A percentile compares a stretch with the other conserved stretches of the same genome.
phyloP scores from a whole-genome alignment of 2,329 filamentous ascomycete genomes.

The Pseudopyrenochaeta lycopersici region DNA sequence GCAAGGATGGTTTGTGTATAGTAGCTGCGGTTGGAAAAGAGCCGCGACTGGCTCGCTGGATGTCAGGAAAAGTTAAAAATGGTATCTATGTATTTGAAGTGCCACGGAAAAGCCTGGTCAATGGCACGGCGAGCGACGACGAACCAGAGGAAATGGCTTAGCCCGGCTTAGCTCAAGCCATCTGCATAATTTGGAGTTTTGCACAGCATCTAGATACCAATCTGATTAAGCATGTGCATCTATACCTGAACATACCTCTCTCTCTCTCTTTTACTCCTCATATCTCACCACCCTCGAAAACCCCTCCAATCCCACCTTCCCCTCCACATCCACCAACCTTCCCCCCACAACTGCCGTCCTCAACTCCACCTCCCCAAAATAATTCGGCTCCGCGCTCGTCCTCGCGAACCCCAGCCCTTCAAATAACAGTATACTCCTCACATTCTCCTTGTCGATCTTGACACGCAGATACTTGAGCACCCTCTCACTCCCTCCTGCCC shows the following conservation, averaged over 20 bases:
- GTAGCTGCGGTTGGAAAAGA: slow-evolving; percentile 89
- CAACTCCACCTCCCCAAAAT: slow-evolving; percentile 72
- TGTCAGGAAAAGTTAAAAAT: slow-evolving; percentile 73
- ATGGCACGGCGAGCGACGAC: slow-evolving; percentile 16
- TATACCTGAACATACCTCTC: no score
- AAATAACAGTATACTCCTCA: slow-evolving; percentile 67
- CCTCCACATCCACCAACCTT: neutral
- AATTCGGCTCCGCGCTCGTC: slow-evolving; percentile 63
- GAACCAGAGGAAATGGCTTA: no score
- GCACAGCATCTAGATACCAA: no score
- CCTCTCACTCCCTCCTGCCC: slow-evolving; percentile 5
- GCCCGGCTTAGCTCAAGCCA: no score
- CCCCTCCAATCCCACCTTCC: neutral
- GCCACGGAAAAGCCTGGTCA: slow-evolving; percentile 51
- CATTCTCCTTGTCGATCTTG: slow-evolving; percentile 69
- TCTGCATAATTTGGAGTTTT: no score
- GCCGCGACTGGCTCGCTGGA: slow-evolving; percentile 86
- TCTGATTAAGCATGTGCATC: no score
- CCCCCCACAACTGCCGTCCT: slow-evolving; percentile 4
- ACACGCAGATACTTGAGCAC: slow-evolving; percentile 62
- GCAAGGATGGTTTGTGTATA: slow-evolving; percentile 77
- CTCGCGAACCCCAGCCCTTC: slow-evolving; percentile 66
- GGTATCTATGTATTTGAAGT: slow-evolving; percentile 90
- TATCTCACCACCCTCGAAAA: neutral
- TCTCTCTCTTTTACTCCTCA: neutral